Percentiles rank a stretch among this genome's conserved stretches.
phyloP scores from a whole-genome alignment of 257 asterid genomes.

The Marsdenia floribunda region DNA sequence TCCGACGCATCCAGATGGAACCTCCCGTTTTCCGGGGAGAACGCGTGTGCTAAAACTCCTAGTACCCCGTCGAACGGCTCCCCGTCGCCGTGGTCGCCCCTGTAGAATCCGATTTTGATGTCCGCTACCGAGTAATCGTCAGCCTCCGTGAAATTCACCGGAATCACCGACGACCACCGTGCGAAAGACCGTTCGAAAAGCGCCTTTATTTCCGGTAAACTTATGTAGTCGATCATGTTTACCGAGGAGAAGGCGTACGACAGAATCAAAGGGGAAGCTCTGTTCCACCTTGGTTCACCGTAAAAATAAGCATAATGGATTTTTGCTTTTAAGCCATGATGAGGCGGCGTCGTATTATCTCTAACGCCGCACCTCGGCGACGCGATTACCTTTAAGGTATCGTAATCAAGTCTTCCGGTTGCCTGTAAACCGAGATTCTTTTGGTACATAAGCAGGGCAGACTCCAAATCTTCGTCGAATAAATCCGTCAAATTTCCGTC shows the following conservation, averaged over 20 bases:
- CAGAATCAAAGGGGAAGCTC: slow-evolving; percentile 38
- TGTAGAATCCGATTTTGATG: slow-evolving; percentile 69
- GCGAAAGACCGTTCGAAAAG: slow-evolving; percentile 48
- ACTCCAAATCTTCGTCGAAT: slow-evolving; percentile 58
- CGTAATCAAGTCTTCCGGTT: slow-evolving; percentile 54
- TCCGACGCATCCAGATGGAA: slow-evolving; percentile 80
- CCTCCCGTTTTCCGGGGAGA: slow-evolving; percentile 87
- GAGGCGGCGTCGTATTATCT: slow-evolving; percentile 16
- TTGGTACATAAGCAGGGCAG: slow-evolving; percentile 52
- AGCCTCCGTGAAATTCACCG: slow-evolving; percentile 69
- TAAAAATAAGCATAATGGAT: slow-evolving; percentile 47
- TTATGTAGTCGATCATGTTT: slow-evolving; percentile 43
- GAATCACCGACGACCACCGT: slow-evolving; percentile 89
- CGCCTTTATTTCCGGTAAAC: slow-evolving; percentile 24
- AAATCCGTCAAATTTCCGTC: slow-evolving; percentile 37
- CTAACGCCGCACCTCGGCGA: slow-evolving; percentile 75
- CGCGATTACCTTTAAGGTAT: slow-evolving; percentile 43
- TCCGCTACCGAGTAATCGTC: slow-evolving; percentile 47
- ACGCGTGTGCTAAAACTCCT: slow-evolving; percentile 86
- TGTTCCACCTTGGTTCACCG: slow-evolving; percentile 63
- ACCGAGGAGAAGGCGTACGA: slow-evolving; percentile 67
- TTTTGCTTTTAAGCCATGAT: slow-evolving; percentile 24
- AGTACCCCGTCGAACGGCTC: slow-evolving; percentile 73
- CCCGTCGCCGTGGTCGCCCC: slow-evolving; percentile 88
- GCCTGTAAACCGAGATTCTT: slow-evolving; percentile 40